Conservation (phyloP, 192 early-diverging fungal species). For the Diversispora eburnea region DNA sequence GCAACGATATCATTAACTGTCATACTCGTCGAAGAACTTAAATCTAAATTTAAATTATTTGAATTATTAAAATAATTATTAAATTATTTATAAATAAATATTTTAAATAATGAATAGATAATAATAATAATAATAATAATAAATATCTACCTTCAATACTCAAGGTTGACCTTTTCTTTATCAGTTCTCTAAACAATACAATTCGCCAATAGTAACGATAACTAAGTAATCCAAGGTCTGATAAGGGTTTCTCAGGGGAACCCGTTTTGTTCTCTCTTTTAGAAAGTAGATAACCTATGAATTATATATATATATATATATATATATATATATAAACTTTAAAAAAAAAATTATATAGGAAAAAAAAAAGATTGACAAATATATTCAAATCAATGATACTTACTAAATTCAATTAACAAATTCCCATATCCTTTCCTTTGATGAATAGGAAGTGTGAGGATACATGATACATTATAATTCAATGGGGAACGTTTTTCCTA, state of each 20-base stretch:
- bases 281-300: slow-evolving; percentile 71
- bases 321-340: background rate
- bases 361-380: background rate
- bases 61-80: background rate
- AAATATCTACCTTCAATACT: slow-evolving; percentile 42
- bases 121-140: too few relatives aligned
- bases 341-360: background rate
- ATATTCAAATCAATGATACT: slow-evolving; percentile 22
- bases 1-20: slow-evolving; percentile 77
- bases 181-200: slow-evolving; percentile 66
- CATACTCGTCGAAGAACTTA: slow-evolving; percentile 71
- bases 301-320: background rate
- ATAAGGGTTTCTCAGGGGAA: slow-evolving; percentile 88
- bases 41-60: slow-evolving; percentile 40
- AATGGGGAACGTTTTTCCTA: slow-evolving; percentile 81
- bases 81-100: background rate
- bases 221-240: slow-evolving; percentile 81
- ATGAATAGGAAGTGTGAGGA: slow-evolving; percentile 81
- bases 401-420: slow-evolving; percentile 88
- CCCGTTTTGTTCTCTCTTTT: slow-evolving; percentile 74
- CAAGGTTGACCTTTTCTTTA: slow-evolving; percentile 46
- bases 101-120: background rate
- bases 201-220: slow-evolving; percentile 88
- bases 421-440: slow-evolving; percentile 92
- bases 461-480: slow-evolving; percentile 92